Evolutionary conservation across 176 grass and related monocot genomes (phyloP).

Genomic region (Ensete ventricosum): DNA sequence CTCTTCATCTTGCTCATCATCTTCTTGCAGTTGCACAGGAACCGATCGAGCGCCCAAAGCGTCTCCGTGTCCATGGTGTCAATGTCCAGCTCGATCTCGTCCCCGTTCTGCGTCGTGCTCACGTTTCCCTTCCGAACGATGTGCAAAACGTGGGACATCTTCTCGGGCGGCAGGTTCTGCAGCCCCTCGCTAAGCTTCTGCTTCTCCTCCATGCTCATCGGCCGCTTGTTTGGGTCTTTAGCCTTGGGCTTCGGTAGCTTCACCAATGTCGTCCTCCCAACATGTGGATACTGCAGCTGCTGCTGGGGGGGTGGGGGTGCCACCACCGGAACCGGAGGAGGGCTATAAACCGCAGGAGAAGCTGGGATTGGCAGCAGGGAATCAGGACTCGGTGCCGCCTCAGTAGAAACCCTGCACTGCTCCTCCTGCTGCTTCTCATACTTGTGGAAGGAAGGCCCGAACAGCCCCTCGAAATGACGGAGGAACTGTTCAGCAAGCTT

Average conservation of each 20-base stretch:
- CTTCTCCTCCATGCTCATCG: constrained; percentile 85
- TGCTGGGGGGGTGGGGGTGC: neutral
- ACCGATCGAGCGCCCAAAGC: constrained; percentile 85
- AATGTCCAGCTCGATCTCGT: constrained; percentile 88
- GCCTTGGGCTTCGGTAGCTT: constrained; percentile 72
- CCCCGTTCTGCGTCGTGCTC: constrained; percentile 48
- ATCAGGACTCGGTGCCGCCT: neutral
- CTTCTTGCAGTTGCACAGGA: constrained; percentile 84
- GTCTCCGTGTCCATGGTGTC: constrained; percentile 79
- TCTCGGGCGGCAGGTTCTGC: constrained; percentile 61
- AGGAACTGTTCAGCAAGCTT: constrained; percentile 60
- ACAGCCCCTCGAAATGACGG: constrained; percentile 46
- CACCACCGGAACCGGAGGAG: neutral
- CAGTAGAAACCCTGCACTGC: neutral
- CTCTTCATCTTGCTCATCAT: constrained; percentile 58
- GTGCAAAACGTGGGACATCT: constrained; percentile 70
- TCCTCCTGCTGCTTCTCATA: constrained; percentile 39
- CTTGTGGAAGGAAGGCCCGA: constrained; percentile 21
- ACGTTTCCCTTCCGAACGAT: constrained; percentile 71
- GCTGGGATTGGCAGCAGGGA: neutral
- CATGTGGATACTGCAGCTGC: constrained; percentile 3
- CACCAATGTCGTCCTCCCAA: constrained; percentile 13
- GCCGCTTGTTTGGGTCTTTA: constrained; percentile 67
- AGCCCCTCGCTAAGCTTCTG: constrained; percentile 58
- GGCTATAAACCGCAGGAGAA: constrained; percentile 8